Evolutionary conservation across 2,329 filamentous ascomycete genomes (phyloP).

Genomic region (Aspergillus pseudoglaucus): DNA sequence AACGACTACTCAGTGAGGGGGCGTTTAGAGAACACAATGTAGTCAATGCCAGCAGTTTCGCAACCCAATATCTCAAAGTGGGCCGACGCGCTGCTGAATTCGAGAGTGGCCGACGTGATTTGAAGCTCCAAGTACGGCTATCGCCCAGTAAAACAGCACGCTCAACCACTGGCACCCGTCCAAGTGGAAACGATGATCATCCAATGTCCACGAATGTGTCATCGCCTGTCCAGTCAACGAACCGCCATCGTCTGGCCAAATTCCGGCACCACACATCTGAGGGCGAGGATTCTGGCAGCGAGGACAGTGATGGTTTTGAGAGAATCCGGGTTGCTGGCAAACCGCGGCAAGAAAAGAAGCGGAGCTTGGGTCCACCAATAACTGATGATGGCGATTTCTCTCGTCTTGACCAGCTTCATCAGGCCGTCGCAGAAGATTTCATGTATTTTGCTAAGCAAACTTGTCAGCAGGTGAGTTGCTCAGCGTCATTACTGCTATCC

Average conservation of each 20-base stretch:
- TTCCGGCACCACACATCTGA: constrained; percentile 16
- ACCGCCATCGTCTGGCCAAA: constrained; percentile 28
- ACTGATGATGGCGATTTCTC: constrained; percentile 38
- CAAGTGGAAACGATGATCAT: constrained; percentile 38
- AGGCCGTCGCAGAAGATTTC: constrained; percentile 43
- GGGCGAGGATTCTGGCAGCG: constrained; percentile 25
- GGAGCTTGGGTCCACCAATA: constrained; percentile 40
- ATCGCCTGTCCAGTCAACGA: constrained; percentile 51
- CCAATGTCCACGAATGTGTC: constrained; percentile 62
- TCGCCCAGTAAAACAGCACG: constrained; percentile 34
- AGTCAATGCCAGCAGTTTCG: constrained; percentile 59
- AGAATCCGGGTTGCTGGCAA: constrained; percentile 32
- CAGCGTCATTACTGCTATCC: background rate
- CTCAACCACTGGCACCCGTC: constrained; percentile 23
- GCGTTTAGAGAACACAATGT: constrained; percentile 66
- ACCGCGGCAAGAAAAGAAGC: constrained; percentile 17
- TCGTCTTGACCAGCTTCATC: constrained; percentile 37
- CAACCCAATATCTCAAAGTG: constrained; percentile 58
- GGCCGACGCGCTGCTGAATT: constrained; percentile 45
- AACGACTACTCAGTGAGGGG: constrained; percentile 65
- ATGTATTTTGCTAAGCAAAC: constrained; percentile 39
- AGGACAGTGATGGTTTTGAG: constrained; percentile 40
- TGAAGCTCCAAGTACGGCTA: constrained; percentile 51
- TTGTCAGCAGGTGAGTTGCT: constrained; percentile 33
- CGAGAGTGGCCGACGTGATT: constrained; percentile 32